Conservation (phyloP, 352 stramenopile species). For the Paralagenidium karlingii region DNA sequence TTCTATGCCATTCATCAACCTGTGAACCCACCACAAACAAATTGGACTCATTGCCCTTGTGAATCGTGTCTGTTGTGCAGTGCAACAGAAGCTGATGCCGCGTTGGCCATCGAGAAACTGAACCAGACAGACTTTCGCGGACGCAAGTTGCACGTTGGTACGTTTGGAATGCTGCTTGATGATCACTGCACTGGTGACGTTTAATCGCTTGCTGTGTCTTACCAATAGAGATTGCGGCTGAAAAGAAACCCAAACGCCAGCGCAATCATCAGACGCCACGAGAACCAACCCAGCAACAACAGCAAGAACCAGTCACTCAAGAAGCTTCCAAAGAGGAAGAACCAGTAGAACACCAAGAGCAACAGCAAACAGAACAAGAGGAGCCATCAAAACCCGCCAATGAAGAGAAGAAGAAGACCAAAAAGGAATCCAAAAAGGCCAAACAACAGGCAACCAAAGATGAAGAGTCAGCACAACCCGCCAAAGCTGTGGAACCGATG, state of each 20-base stretch:
- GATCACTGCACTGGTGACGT: no score
- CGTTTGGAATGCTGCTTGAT: no score
- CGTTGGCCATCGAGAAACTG: conserved; percentile 56
- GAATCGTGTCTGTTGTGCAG: conserved; percentile 14
- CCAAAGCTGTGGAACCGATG: conserved; percentile 2
- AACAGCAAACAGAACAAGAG: conserved; percentile 4
- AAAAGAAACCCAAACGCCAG: no score
- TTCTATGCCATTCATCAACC: no score
- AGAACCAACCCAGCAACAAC: no score
- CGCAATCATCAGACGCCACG: no score
- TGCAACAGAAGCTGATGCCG: conserved; percentile 56
- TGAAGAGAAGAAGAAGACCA: conserved; percentile 11
- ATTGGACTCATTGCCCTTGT: background rate
- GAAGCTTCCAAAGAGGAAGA: conserved; percentile 7
- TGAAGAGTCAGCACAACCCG: background rate
- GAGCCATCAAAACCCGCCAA: conserved; percentile 3
- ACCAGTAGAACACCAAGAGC: conserved; percentile 8
- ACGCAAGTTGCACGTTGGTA: conserved; percentile 71
- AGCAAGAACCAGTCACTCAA: no score
- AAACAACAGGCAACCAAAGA: no score
- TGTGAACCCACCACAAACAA: background rate
- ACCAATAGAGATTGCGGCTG: background rate
- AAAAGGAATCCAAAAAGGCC: conserved; percentile 10
- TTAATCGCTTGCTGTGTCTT: background rate
- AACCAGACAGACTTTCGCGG: conserved; percentile 65